Evolutionary conservation across 495 filamentous ascomycete genomes (phyloP), one percentile per base, ranked within the genome.

Genomic region (Penicillium canescens): DNA sequence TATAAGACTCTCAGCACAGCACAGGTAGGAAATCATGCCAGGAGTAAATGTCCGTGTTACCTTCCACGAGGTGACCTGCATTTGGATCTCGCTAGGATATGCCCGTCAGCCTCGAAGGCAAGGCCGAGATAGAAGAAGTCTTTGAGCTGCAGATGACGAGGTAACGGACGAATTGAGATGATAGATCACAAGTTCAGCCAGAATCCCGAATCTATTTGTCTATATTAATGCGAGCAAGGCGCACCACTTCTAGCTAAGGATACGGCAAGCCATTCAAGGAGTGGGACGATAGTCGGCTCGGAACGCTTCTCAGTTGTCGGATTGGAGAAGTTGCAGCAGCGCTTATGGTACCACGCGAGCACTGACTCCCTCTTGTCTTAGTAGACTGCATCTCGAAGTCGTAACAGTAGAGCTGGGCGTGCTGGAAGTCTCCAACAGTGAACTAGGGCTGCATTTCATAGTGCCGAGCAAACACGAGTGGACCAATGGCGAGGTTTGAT

Each of bases 41-140:
- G 20, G 16, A 35, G 14, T 3, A 23, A 36, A 41, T 2, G 4
- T 14, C 11, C 31, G 40, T 35, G 39, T 41, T 18, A 9, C 48
- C 23, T 35, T 36, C 35, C 39, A 51, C 31, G 31, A 36, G 48
- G 16, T 51, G 38, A 8, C 48, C 48, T 51, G 28, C 38, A 35
- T 42, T n/a, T 8, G 26, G 31, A 50, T 16, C 48, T 42, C 28
- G n/a, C 39, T 23, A 43, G 48, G 38, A 51, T 51, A 51, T 51
- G 39, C 48, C 48, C 1, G 48, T 13, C 38, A 51, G 38, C 48
- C 21, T 20, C 24, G 16, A 28, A 16, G 31, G 38, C 13, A n/a
- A 16, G n/a, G 18, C 28, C 6, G 28, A 16, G 10, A 8, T 10
- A 42, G 6, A 26, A 26, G 8, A n/a, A 10, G 24, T 3, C 6